These are phyloP conservation scores for Luvunga scandens DNA, from an alignment of 345 rosid genomes.

Conservation along the genomic window DNA sequence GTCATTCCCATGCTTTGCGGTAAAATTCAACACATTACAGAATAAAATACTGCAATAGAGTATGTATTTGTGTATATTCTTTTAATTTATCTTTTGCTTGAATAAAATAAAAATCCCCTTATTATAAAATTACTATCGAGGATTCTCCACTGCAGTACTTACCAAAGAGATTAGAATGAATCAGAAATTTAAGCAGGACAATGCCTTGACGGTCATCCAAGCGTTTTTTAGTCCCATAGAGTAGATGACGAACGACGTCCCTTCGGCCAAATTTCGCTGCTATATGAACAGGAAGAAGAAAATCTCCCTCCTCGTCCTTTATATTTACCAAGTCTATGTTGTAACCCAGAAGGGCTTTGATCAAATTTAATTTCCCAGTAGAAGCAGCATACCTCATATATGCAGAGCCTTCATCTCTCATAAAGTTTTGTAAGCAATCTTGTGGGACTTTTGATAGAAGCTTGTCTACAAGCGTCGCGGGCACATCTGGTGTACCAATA, in stretches of 20 bases:
- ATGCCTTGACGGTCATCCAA: neutral
- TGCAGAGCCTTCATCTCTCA: no score
- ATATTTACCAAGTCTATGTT: neutral
- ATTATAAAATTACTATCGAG: no score
- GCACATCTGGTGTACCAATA: neutral
- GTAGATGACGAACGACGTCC: neutral
- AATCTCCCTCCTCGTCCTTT: accelerated
- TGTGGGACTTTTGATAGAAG: neutral
- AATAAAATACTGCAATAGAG: no score
- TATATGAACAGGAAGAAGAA: neutral
- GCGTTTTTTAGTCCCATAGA: neutral
- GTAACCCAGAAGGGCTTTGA: neutral
- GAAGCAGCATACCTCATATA: neutral
- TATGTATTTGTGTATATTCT: no score
- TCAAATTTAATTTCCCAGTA: neutral
- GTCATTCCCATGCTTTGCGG: no score
- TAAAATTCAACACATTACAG: no score
- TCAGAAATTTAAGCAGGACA: neutral
- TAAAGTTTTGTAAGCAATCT: neutral
- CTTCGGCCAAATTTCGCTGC: neutral
- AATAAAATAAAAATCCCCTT: no score
- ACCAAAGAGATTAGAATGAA: neutral
- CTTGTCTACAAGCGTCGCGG: neutral
- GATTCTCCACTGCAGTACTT: neutral
- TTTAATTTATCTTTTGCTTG: no score